A percentile compares a stretch with the other conserved stretches of the same genome.
Conservation (phyloP, 352 stramenopile species). For the Phytophthora cryptogea region DNA sequence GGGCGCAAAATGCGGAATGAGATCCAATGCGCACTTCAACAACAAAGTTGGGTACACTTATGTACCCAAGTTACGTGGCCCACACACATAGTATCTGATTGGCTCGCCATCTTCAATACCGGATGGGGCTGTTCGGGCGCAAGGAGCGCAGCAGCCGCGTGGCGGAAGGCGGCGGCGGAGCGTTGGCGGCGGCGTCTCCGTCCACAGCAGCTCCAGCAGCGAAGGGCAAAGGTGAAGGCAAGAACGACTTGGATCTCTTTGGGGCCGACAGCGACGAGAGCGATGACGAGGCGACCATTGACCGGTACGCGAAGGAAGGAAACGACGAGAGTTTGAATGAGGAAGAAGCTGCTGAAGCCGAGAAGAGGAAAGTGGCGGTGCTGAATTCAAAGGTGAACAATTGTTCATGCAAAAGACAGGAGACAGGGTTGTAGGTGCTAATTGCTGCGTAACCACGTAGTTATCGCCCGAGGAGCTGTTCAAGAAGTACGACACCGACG, state of each 20-base stretch:
- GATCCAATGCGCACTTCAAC: not conserved
- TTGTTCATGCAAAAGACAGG: too few relatives aligned
- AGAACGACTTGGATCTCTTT: conserved; percentile 61
- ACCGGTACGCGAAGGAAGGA: conserved; percentile 58
- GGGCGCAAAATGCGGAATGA: conserved; percentile 16
- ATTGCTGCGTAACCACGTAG: conserved; percentile 26
- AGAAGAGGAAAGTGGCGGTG: conserved; percentile 71
- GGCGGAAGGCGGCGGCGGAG: conserved; percentile 40
- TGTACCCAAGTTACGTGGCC: not conserved
- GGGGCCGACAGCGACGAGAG: conserved; percentile 79
- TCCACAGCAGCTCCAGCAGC: conserved; percentile 1
- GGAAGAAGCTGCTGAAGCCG: conserved; percentile 30
- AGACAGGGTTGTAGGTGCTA: not conserved
- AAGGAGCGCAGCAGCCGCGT: conserved; percentile 34
- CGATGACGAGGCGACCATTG: conserved; percentile 80
- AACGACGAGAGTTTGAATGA: conserved; percentile 30
- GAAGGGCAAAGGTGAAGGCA: conserved; percentile 19
- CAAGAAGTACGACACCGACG: conserved; percentile 90
- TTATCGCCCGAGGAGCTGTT: conserved; percentile 90
- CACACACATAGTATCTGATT: not conserved
- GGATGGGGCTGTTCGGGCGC: conserved; percentile 50
- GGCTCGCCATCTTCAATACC: not conserved
- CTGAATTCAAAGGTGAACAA: conserved; percentile 70
- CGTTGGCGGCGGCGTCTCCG: conserved; percentile 5
- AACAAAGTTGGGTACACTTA: conserved; percentile 2